phyloP scores from a whole-genome alignment of 331 rosid genomes.

The Stylosanthes scabra region DNA sequence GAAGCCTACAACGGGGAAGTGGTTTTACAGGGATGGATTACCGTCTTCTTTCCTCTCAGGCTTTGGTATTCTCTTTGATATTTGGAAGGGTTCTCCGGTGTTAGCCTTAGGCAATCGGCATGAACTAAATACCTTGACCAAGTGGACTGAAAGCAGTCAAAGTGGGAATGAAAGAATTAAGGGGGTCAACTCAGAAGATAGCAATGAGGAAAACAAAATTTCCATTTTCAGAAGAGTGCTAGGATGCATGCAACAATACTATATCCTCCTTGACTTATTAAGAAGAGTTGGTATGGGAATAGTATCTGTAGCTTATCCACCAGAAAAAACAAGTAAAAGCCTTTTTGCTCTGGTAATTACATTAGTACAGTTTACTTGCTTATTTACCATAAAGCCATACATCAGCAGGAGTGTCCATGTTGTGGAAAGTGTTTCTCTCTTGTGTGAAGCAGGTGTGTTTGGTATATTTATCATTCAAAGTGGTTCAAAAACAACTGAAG shows the following conservation, averaged over 20 bases:
- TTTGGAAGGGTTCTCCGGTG: constrained; percentile 56
- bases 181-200: constrained; percentile 49
- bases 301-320: constrained; percentile 57
- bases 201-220: constrained; percentile 53
- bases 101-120: constrained; percentile 48
- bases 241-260: constrained; percentile 62
- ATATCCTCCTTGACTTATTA: constrained; percentile 56
- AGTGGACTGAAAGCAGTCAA: constrained; percentile 50
- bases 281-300: constrained; percentile 64
- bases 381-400: constrained; percentile 58
- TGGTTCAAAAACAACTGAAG: constrained; percentile 40
- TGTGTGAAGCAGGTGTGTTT: constrained; percentile 57
- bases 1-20: constrained; percentile 57
- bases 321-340: constrained; percentile 54
- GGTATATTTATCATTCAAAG: constrained; percentile 38
- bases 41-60: constrained; percentile 56
- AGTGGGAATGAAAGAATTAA: constrained; percentile 50
- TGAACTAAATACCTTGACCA: constrained; percentile 48
- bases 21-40: constrained; percentile 58
- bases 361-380: constrained; percentile 51
- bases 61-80: constrained; percentile 64
- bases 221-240: constrained; percentile 44
- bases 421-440: constrained; percentile 62
- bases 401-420: constrained; percentile 60
- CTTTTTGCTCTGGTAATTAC: constrained; percentile 58